Conservation (phyloP, 2,329 filamentous ascomycete genomes). For the Clonostachys rhizophaga region DNA sequence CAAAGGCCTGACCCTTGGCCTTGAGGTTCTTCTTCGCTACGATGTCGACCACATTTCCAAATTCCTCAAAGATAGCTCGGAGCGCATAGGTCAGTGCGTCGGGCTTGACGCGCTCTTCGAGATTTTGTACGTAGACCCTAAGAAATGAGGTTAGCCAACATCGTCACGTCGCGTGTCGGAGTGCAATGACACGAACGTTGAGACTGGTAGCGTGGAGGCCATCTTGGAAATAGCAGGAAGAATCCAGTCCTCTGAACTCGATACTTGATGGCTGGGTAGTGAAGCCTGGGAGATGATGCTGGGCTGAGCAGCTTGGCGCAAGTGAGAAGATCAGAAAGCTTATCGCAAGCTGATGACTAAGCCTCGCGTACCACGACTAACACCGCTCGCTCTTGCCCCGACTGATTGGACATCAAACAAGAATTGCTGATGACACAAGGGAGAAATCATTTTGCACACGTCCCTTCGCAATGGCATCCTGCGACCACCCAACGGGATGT, state of each 20-base stretch:
- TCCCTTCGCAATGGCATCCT: too few species aligned
- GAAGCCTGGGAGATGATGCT: not conserved
- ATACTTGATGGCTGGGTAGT: not conserved
- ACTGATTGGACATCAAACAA: too few species aligned
- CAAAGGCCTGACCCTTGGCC: constrained; percentile 91
- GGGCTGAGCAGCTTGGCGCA: not conserved
- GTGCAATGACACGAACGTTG: constrained; percentile 75
- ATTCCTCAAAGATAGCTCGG: constrained; percentile 77
- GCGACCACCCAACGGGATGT: too few species aligned
- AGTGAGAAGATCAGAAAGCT: not conserved
- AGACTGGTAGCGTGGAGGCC: constrained; percentile 42
- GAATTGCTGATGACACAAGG: too few species aligned
- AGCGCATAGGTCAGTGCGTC: constrained; percentile 72
- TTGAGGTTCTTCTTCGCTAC: constrained; percentile 86
- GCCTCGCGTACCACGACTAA: too few species aligned
- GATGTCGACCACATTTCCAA: constrained; percentile 79
- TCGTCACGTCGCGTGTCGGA: constrained; percentile 47
- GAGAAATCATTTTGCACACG: too few species aligned
- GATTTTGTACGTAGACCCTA: constrained; percentile 72
- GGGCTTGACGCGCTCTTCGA: constrained; percentile 88
- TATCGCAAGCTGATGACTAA: too few species aligned
- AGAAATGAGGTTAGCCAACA: constrained; percentile 23
- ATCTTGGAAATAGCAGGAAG: constrained; percentile 12
- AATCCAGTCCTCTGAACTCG: not conserved
- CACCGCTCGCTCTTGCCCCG: too few species aligned